These are phyloP conservation scores for Aphanomyces astaci DNA, from an alignment of 352 stramenopile genomes.

Conservation along the genomic window DNA sequence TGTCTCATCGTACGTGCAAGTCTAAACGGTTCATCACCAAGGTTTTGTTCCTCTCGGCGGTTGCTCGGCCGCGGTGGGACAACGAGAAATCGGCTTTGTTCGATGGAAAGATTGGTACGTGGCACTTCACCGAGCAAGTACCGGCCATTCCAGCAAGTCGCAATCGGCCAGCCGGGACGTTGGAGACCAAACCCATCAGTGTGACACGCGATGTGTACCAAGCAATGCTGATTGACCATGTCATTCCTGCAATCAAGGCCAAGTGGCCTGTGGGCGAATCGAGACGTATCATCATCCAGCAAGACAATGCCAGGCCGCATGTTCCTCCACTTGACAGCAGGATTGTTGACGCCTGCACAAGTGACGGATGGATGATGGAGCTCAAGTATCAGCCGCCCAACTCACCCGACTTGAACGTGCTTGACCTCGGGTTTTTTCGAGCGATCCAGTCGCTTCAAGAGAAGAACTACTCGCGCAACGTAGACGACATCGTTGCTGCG, in stretches of 20 bases:
- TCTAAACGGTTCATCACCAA: neutral
- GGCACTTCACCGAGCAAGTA: slow-evolving; percentile 24
- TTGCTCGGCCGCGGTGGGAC: slow-evolving; percentile 1
- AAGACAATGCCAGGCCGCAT: neutral
- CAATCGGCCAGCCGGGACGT: slow-evolving; percentile 23
- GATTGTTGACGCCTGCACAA: neutral
- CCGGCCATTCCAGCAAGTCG: slow-evolving; percentile 17
- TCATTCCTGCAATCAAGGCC: slow-evolving; percentile 28
- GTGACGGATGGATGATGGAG: slow-evolving; percentile 1
- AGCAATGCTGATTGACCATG: slow-evolving; percentile 7
- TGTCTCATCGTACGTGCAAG: neutral
- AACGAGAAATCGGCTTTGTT: neutral
- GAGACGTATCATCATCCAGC: neutral
- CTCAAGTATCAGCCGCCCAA: slow-evolving; percentile 26
- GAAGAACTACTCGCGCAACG: neutral
- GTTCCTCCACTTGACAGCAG: neutral
- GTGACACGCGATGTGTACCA: slow-evolving; percentile 23
- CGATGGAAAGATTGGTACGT: slow-evolving; percentile 8
- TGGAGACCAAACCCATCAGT: slow-evolving; percentile 22
- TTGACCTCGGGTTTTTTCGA: slow-evolving; percentile 28
- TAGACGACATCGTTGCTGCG: neutral
- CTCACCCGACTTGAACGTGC: slow-evolving; percentile 29
- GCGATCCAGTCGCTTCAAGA: slow-evolving; percentile 25
- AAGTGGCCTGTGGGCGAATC: neutral
- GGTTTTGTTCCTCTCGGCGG: neutral